phyloP scores from a whole-genome alignment of 495 filamentous ascomycete species.

The Neurospora sp. region DNA sequence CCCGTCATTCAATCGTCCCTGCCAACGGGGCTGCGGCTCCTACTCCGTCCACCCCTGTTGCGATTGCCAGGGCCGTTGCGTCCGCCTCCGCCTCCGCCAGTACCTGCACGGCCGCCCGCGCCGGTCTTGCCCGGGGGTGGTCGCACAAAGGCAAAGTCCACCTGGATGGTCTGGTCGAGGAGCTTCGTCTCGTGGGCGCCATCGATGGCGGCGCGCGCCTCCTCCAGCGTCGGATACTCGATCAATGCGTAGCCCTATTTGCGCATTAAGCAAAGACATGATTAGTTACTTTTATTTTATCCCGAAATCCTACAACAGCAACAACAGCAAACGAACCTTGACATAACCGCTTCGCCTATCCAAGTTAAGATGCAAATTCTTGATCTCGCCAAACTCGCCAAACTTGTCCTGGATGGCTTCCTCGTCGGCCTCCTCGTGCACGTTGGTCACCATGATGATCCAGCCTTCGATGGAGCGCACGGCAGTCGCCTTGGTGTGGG shows the following conservation, averaged over 20 bases:
- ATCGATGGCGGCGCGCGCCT: slow-evolving; percentile 79
- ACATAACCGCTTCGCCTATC: slow-evolving; percentile 95
- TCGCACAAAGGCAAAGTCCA: slow-evolving; percentile 95
- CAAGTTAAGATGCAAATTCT: slow-evolving; percentile 91
- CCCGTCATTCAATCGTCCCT: neutral
- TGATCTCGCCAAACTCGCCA: slow-evolving; percentile 92
- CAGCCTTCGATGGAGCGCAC: slow-evolving; percentile 98
- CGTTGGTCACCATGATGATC: slow-evolving; percentile 94
- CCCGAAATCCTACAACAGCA: too few relatives aligned
- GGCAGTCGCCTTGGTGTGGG: slow-evolving; percentile 70
- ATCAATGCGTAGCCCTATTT: slow-evolving; percentile 86
- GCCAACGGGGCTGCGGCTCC: slow-evolving; percentile 33
- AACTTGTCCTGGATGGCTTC: slow-evolving; percentile 93
- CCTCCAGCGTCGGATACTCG: slow-evolving; percentile 80
- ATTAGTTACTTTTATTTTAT: neutral
- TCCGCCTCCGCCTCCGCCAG: slow-evolving; percentile 36
- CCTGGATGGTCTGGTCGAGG: slow-evolving; percentile 82
- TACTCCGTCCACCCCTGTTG: slow-evolving; percentile 34
- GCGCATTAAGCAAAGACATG: neutral
- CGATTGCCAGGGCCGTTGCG: slow-evolving; percentile 19
- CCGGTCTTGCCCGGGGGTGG: slow-evolving; percentile 61
- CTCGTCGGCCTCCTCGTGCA: slow-evolving; percentile 95
- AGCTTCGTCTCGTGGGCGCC: slow-evolving; percentile 72
- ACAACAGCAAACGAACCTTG: slow-evolving; percentile 53
- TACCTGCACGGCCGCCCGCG: slow-evolving; percentile 29